Evolutionary conservation across 2,329 filamentous ascomycete species (phyloP).

Genomic region (Phaeomoniella chlamydospora): DNA sequence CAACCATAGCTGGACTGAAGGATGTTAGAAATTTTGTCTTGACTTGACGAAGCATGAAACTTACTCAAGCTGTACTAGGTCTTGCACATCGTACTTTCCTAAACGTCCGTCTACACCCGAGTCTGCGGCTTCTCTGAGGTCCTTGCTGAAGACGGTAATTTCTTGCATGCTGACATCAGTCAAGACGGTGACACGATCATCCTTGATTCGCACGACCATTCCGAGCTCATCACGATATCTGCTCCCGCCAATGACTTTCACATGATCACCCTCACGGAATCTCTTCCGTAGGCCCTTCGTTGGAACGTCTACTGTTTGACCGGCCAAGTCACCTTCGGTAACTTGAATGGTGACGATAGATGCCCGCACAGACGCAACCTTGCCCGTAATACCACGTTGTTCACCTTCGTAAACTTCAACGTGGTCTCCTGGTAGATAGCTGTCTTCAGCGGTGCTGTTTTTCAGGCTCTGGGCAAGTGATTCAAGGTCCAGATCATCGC

Average conservation of each 20-base stretch:
- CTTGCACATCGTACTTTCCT: slow-evolving; percentile 84
- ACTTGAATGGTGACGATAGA: slow-evolving; percentile 87
- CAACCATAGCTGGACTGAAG: slow-evolving; percentile 63
- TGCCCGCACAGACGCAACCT: slow-evolving; percentile 69
- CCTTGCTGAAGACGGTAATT: slow-evolving; percentile 95
- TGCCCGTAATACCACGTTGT: slow-evolving; percentile 80
- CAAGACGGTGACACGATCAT: slow-evolving; percentile 82
- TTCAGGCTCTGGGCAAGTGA: slow-evolving; percentile 83
- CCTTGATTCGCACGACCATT: slow-evolving; percentile 87
- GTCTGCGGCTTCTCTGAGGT: slow-evolving; percentile 83
- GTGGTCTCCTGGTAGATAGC: slow-evolving; percentile 85
- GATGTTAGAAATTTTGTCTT: slow-evolving; percentile 14
- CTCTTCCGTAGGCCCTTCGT: slow-evolving; percentile 84
- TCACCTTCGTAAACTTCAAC: slow-evolving; percentile 94
- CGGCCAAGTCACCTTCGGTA: slow-evolving; percentile 64
- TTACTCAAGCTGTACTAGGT: slow-evolving; percentile 83
- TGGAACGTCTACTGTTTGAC: slow-evolving; percentile 81
- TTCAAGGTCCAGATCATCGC: slow-evolving; percentile 82
- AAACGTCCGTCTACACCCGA: slow-evolving; percentile 71
- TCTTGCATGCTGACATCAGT: slow-evolving; percentile 88
- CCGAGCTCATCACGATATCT: slow-evolving; percentile 90
- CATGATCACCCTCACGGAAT: slow-evolving; percentile 87
- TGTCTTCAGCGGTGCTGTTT: slow-evolving; percentile 57
- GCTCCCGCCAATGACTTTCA: slow-evolving; percentile 95
- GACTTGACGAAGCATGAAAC: slow-evolving; percentile 12